Percentiles rank a stretch among this genome's conserved stretches.
Conservation (phyloP, 495 filamentous ascomycete species). For the Margaritispora aquatica region DNA sequence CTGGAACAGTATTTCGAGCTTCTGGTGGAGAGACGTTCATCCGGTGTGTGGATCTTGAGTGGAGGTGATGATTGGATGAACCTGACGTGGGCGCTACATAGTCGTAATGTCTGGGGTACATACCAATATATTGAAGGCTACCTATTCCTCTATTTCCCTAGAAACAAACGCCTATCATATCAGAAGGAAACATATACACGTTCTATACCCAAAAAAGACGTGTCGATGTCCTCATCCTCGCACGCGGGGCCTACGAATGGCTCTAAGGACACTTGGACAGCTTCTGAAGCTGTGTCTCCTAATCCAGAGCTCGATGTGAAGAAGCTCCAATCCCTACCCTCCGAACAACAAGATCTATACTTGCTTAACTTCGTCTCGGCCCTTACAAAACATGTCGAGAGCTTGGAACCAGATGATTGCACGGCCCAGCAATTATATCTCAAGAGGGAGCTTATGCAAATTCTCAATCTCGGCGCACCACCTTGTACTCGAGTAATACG, state of each 20-base stretch:
- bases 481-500: conserved; percentile 83
- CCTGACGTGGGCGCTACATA: not conserved
- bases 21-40: not conserved
- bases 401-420: conserved; percentile 66
- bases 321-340: conserved; percentile 83
- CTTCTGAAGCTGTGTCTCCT: conserved; percentile 17
- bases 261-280: conserved; percentile 21
- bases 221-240: conserved; percentile 22
- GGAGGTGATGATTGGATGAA: not conserved
- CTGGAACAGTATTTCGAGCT: not conserved
- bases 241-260: conserved; percentile 25
- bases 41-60: not conserved
- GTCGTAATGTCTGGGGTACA: conserved; percentile 1
- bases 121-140: not conserved
- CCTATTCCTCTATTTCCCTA: not conserved
- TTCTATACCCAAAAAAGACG: conserved; percentile 2
- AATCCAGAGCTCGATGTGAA: conserved; percentile 65
- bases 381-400: conserved; percentile 72
- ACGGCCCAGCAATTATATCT: conserved; percentile 83
- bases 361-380: conserved; percentile 83
- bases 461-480: conserved; percentile 80
- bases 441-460: conserved; percentile 85
- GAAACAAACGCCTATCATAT: not conserved
- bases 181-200: conserved; percentile 2
- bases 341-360: conserved; percentile 93